Evolutionary conservation across 495 filamentous ascomycete genomes (phyloP).

Genomic region (Xylaria grammica): DNA sequence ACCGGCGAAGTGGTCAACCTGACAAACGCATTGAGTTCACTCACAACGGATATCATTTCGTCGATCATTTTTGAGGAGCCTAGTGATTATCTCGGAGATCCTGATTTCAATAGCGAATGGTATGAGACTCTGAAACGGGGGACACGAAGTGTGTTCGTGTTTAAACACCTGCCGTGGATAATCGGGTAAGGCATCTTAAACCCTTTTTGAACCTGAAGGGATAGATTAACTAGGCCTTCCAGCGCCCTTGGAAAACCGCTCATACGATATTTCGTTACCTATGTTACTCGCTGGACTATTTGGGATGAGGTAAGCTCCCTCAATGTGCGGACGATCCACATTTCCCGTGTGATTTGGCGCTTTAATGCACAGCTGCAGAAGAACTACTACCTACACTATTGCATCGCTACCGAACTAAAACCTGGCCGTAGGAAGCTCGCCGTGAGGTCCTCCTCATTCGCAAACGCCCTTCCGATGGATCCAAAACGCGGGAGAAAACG

Average conservation of each 20-base stretch:
- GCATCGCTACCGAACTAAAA: background rate
- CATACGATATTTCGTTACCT: background rate
- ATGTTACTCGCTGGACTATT: constrained; percentile 7
- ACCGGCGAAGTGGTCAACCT: constrained; percentile 9
- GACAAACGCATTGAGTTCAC: constrained; percentile 9
- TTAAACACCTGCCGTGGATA: constrained; percentile 12
- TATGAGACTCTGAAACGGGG: constrained; percentile 12
- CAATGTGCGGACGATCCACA: background rate
- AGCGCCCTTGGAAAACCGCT: background rate
- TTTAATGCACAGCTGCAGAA: background rate
- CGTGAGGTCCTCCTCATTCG: constrained; percentile 4
- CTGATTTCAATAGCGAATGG: constrained; percentile 10
- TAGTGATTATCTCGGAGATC: constrained; percentile 13
- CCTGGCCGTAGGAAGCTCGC: background rate
- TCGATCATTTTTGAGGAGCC: constrained; percentile 13
- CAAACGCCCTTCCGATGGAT: background rate
- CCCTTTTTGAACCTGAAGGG: background rate
- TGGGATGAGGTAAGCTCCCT: constrained; percentile 8
- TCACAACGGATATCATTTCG: constrained; percentile 13
- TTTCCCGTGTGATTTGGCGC: background rate
- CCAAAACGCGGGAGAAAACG: constrained; percentile 1
- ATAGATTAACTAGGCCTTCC: background rate
- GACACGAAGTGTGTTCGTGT: constrained; percentile 3
- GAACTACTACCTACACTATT: background rate
- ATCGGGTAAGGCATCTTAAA: background rate